Base-by-base conservation (phyloP, 2,329 filamentous ascomycete species). In the Fusarium begoniae region DNA sequence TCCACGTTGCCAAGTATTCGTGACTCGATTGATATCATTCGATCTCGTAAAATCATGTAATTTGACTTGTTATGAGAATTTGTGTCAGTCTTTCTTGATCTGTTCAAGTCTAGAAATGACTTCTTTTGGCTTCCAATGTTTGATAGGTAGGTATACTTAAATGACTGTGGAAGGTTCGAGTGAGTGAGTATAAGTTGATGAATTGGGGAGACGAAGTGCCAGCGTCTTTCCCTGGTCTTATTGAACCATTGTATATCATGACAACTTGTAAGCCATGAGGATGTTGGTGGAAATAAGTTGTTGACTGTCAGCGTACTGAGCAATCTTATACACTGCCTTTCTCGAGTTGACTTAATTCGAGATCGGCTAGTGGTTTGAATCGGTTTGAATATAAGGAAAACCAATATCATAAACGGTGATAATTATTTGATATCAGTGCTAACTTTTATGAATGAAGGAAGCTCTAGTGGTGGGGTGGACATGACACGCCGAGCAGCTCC, bases 391-490 rank as follows among this genome's bases (percentile, higher is more conserved):
- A 53, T 6, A 22, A 54, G 9, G 20, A 5, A 32, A 40, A 8
- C 12, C 18, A 38, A 44, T 18, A 56, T 18, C 38, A 9, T 15
- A 17, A 22, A 14, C 3, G 2, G 7, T 48, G 11, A 35, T 38
- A 13, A 48, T 28, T 18, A 7, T 10, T 12, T 50, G 24, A 30
- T 24, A 26, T 17, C 15, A 9, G 18, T 51, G 15, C 6, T 20
- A 8, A 22, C 14, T 17, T 37, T 48, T 13, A 20, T 22, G 6
- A 20, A 56, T 41, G 8, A 14, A 48, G 17, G 28, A 30, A 64
- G 40, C 57, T 63, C 40, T 24, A 38, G 30, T 58, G 47, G 72
- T 73, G 72, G 72, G 72, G 72, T 74, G 73, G 45, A 40, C 44
- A 61, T 40, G 54, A 43, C 37, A 56, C 24, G 8, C 51, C 6